Evolutionary conservation across 2,329 filamentous ascomycete species (phyloP), one percentile per base, ranked within the genome.

Genomic region (Didymella lethalis): DNA sequence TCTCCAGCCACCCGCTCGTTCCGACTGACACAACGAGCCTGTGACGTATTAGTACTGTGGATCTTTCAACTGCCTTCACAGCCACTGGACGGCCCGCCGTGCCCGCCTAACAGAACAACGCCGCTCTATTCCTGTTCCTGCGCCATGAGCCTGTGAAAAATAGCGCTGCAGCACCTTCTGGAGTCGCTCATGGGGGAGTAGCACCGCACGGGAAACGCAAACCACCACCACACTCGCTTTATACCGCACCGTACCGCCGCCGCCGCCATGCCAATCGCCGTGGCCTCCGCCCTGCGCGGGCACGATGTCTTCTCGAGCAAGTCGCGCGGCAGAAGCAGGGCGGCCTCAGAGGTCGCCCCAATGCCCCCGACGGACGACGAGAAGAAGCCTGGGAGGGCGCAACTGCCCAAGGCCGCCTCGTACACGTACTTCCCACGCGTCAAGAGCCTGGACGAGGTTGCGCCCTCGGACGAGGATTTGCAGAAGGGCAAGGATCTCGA

Each of bases 371-470:
- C 62, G 43, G 61, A 61, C 40, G 34, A 45, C 48, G 58, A 61
- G 38, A 54, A 54, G 53, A 54, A 66, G 20, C 66, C 64, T 5
- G 71, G 74, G 38, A 49, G 66, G 50, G 64, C 63, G 23, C 66
- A 73, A 57, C 62, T 79, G 47, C 73, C 75, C 53, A 77, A 77
- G 56, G 73, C 77, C 32, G 77, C 77, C 28, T 76, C 74, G 43
- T 79, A 79, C 64, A 78, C 76, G 45, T 77, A 79, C 69, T 77
- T 79, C 48, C 75, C 76, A 11, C 68, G 66, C 7, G 73, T 77
- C 29, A 76, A 77, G 54, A 71, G 76, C 52, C 62, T 76, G 38
- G 68, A 74, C 49, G 68, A 72, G n/a, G 72, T 70, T 46, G 51
- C 72, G 26, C 60, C 67, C 36, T 54, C 46, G 2, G 56, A 59